Evolutionary conservation across 768 basidiomycete genomes (phyloP), one percentile per base, ranked within the genome.

Genomic region (Kondoa subrosea): DNA sequence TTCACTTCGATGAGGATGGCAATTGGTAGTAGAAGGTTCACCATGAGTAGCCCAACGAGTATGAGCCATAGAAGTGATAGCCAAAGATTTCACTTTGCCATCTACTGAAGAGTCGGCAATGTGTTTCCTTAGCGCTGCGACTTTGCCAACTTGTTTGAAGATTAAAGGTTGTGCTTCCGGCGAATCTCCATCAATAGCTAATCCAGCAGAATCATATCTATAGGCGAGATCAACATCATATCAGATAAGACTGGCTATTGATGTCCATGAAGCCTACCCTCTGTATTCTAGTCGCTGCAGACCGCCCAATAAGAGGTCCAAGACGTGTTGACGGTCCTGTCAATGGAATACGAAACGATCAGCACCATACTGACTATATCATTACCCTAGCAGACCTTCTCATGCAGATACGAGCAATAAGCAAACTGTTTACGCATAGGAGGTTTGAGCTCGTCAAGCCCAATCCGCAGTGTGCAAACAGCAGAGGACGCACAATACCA

Each of bases 21-120:
- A 97, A 79, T 99, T 99, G 74, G 82, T 77, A 65, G 84, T 82
- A 2, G 86, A 87, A 26, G 91, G 92, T 25, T 85, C 83, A 40
- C 95, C 95, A 76, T 99, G 95, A 25, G 95, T 99, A 1, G 95
- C 95, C 95, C 95, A 99, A 72, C 95, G 89, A 15, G 95, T 99
- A 80, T 99, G 95, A 15, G 93, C 93, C 78, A 99, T 96, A 50
- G 90, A 91, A 58, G 92, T 90, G 79, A 96, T 91, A 56, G 86
- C 85, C 64, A 89, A 76, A 78, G 84, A 86, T 40, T 83, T 81
- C 81, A 89, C 91, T 75, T 81, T 79, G 68, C 87, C 85, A 57
- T 69, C 67, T 73, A 90, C 75, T 71, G 75, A 77, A 31, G 88
- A 84, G 67, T 80, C 80, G 56, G 85, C 83, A 75, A 95, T 91